A percentile compares a stretch with the other conserved stretches of the same genome.
Evolutionary conservation across 2,329 filamentous ascomycete genomes (phyloP).

Genomic region (Neurospora sp.): DNA sequence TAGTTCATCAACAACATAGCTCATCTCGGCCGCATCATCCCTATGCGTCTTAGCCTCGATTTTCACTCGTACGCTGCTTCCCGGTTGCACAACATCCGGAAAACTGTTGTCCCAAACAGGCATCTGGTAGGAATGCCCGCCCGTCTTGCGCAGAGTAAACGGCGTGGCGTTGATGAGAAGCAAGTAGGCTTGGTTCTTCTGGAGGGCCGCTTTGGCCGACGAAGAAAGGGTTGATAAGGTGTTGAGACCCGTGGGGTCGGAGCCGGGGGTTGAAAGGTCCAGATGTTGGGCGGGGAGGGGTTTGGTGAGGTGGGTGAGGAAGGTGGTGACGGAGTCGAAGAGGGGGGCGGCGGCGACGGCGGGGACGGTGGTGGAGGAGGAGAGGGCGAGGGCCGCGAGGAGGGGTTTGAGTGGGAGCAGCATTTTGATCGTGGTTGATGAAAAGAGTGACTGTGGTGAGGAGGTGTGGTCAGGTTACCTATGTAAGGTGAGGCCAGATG

Average conservation of each 20-base stretch:
- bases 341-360: neutral
- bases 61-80: neutral
- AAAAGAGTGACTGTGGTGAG: too few species aligned
- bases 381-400: too few species aligned
- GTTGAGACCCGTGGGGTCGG: neutral
- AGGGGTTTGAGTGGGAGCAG: too few species aligned
- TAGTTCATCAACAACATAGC: neutral
- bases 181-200: neutral
- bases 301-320: neutral
- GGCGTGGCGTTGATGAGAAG: slow-evolving; percentile 1
- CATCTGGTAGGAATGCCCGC: neutral
- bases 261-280: neutral
- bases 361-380: too few species aligned
- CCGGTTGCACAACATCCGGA: neutral
- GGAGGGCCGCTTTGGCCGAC: neutral
- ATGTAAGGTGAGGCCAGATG: too few species aligned
- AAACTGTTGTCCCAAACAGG: neutral
- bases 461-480: too few species aligned
- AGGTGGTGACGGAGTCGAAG: neutral
- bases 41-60: neutral
- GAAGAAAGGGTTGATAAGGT: neutral
- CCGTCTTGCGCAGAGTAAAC: neutral
- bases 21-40: neutral
- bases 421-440: too few species aligned
- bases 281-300: neutral